These are phyloP conservation scores for Thoreauomyces humboldtii DNA, from an alignment of 192 early-diverging fungal genomes.

Conservation along the genomic window DNA sequence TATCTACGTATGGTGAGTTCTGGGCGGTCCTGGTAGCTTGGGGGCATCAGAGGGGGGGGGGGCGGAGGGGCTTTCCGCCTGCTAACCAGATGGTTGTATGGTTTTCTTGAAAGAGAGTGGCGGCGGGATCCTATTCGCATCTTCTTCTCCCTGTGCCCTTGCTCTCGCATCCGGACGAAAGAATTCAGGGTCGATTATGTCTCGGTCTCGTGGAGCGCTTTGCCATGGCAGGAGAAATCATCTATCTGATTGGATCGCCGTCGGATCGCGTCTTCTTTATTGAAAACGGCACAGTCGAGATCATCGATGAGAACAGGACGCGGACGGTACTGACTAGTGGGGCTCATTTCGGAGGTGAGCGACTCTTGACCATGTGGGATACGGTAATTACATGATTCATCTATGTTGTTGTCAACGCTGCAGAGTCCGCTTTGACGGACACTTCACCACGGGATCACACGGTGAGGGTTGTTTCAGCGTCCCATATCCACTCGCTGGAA, in stretches of 20 bases:
- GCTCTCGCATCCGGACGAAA: conserved; percentile 3
- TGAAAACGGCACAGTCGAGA: neutral
- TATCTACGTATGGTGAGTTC: conserved; percentile 8
- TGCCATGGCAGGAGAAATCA: neutral
- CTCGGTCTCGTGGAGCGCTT: neutral
- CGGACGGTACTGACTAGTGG: neutral
- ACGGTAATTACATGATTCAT: neutral
- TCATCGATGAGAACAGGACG: neutral
- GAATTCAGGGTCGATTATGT: neutral
- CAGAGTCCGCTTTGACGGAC: conserved; percentile 4
- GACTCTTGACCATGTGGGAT: neutral
- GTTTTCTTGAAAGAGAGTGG: neutral
- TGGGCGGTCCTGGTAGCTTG: neutral
- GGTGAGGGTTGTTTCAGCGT: neutral
- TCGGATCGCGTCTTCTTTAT: neutral
- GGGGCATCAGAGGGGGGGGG: neutral
- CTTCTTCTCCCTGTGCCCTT: conserved; percentile 4
- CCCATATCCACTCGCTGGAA: conserved; percentile 6
- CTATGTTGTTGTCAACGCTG: neutral
- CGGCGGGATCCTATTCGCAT: neutral
- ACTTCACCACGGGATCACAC: neutral
- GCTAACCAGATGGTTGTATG: neutral
- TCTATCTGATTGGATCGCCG: neutral
- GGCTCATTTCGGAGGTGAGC: conserved; percentile 6
- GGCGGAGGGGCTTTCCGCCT: too few relatives aligned